phyloP scores from a whole-genome alignment of 768 basidiomycete species.

The Boletus rex-veris region DNA sequence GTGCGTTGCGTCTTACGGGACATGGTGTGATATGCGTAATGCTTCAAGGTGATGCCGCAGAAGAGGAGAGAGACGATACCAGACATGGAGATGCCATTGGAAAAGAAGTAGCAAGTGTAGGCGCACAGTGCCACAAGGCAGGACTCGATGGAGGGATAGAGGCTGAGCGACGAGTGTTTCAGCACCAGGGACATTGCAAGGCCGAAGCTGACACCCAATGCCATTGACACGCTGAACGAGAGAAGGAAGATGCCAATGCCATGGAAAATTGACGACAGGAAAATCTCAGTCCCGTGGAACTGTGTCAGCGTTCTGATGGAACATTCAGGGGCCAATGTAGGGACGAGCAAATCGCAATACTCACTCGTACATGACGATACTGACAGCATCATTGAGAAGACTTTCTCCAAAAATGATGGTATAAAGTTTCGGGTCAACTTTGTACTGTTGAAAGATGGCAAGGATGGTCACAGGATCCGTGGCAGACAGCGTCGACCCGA shows the following conservation, averaged over 20 bases:
- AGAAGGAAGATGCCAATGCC: slow-evolving; percentile 97
- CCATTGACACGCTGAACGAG: slow-evolving; percentile 93
- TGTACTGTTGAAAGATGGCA: slow-evolving; percentile 97
- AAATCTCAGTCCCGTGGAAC: slow-evolving; percentile 88
- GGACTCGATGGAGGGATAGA: slow-evolving; percentile 94
- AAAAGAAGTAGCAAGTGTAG: slow-evolving; percentile 98
- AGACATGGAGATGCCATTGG: slow-evolving; percentile 91
- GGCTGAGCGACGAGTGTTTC: slow-evolving; percentile 86
- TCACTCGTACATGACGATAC: slow-evolving; percentile 99
- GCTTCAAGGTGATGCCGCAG: slow-evolving; percentile 98
- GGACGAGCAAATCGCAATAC: slow-evolving; percentile 33
- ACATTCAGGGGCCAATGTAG: background rate
- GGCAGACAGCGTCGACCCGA: slow-evolving; percentile 94
- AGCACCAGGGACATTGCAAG: slow-evolving; percentile 87
- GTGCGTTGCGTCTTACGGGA: slow-evolving; percentile 90
- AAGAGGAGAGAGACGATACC: slow-evolving; percentile 97
- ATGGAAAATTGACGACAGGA: slow-evolving; percentile 85
- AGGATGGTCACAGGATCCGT: slow-evolving; percentile 98
- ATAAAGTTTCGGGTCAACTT: slow-evolving; percentile 97
- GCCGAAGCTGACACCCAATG: slow-evolving; percentile 88
- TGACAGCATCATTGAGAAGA: slow-evolving; percentile 96
- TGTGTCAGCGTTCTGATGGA: slow-evolving; percentile 75
- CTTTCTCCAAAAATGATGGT: slow-evolving; percentile 97
- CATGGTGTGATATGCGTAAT: slow-evolving; percentile 99
- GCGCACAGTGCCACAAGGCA: slow-evolving; percentile 93